These are phyloP conservation scores for Lentinula edodes DNA, from an alignment of 768 basidiomycete genomes.

Conservation along the genomic window DNA sequence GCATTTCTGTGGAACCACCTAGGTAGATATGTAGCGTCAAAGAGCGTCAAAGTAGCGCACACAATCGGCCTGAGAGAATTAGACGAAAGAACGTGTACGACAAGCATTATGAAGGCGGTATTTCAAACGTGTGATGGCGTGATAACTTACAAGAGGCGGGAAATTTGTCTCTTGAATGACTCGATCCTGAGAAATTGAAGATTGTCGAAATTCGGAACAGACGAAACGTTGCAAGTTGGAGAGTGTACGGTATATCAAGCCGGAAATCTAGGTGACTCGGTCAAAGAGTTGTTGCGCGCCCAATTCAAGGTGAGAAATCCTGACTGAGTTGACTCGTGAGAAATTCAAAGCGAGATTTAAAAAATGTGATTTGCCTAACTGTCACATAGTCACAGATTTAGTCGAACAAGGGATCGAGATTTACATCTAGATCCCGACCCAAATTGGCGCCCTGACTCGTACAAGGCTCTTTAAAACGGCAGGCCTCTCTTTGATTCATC, in stretches of 20 bases:
- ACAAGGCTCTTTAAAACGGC: background rate
- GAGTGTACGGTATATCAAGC: too few species aligned
- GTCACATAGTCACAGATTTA: background rate
- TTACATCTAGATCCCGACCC: background rate
- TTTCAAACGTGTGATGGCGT: background rate
- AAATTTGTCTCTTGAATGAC: background rate
- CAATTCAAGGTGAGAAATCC: background rate
- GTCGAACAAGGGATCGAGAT: background rate
- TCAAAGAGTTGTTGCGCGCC: background rate
- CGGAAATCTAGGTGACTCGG: background rate
- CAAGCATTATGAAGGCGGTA: background rate
- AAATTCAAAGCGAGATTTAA: background rate
- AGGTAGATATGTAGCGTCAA: too few species aligned
- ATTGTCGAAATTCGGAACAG: too few species aligned
- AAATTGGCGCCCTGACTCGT: constrained; percentile 1
- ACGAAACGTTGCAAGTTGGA: too few species aligned
- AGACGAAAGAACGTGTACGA: background rate
- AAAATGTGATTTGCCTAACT: background rate
- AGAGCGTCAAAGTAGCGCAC: too few species aligned
- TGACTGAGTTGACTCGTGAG: background rate
- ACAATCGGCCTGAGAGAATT: too few species aligned
- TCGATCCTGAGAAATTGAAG: too few species aligned
- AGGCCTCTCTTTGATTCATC: background rate
- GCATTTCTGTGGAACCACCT: background rate
- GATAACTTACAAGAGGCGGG: background rate